Evolutionary conservation across 805 yeast genomes (phyloP).

Genomic region (Saccharomycopsis capsularis): DNA sequence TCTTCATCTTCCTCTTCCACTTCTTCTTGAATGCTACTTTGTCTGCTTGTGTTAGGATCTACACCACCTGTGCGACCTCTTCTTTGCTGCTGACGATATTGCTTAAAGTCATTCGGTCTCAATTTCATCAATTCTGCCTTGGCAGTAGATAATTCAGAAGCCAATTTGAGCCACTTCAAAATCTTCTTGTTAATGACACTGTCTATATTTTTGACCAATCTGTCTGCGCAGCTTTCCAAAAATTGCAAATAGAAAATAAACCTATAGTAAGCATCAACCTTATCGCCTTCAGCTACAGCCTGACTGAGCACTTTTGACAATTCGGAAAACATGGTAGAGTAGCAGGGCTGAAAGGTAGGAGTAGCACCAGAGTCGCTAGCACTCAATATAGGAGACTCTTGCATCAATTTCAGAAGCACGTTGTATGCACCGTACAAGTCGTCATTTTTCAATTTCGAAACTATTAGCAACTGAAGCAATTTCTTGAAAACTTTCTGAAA

Average conservation of each 20-base stretch:
- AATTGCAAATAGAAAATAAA: conserved; percentile 10
- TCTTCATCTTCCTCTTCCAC: neutral
- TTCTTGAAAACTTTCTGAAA: conserved; percentile 28
- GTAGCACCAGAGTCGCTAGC: neutral
- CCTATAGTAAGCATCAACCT: conserved; percentile 5
- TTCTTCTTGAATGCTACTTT: too few relatives aligned
- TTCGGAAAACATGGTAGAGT: neutral
- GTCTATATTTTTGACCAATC: conserved; percentile 30
- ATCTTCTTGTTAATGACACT: conserved; percentile 31
- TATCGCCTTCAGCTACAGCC: conserved; percentile 19
- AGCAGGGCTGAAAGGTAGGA: neutral
- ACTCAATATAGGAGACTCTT: conserved; percentile 3
- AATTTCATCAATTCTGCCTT: conserved; percentile 29
- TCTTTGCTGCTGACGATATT: too few relatives aligned
- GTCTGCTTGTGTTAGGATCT: too few relatives aligned
- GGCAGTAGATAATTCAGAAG: conserved; percentile 34
- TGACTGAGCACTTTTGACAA: conserved; percentile 4
- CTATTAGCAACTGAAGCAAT: conserved; percentile 30
- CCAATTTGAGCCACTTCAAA: conserved; percentile 39
- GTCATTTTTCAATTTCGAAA: conserved; percentile 20
- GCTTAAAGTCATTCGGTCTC: conserved; percentile 10
- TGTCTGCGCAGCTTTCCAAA: conserved; percentile 22
- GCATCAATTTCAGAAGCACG: conserved; percentile 1
- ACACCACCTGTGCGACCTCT: too few relatives aligned
- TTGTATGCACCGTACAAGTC: conserved; percentile 7